Percentiles rank a stretch among this genome's conserved stretches.
These are phyloP conservation scores for Aureobasidium melanogenum DNA, from an alignment of 2,329 filamentous ascomycete species.

Conservation along the genomic window DNA sequence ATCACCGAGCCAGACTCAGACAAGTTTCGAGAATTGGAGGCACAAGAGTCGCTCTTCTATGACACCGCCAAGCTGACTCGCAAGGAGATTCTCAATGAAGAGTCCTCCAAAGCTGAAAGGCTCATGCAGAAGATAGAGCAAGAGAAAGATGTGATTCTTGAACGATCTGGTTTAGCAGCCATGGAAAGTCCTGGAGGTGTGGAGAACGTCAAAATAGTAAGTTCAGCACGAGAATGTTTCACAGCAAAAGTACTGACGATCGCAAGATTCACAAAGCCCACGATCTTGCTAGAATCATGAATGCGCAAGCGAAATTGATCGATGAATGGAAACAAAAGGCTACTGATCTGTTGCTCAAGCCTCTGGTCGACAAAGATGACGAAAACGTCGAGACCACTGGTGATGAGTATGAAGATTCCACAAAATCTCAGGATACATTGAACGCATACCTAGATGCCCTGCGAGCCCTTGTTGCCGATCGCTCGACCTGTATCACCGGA, in stretches of 20 bases:
- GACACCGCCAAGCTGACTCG: conserved; percentile 69
- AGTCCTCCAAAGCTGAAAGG: conserved; percentile 48
- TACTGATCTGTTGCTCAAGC: conserved; percentile 60
- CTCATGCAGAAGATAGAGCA: conserved; percentile 54
- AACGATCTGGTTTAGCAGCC: conserved; percentile 47
- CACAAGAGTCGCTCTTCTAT: conserved; percentile 63
- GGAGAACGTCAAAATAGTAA: conserved; percentile 57
- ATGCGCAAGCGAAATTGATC: conserved; percentile 62
- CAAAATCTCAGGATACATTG: conserved; percentile 78
- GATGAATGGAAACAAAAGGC: conserved; percentile 68
- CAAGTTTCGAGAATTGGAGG: conserved; percentile 57
- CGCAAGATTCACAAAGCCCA: conserved; percentile 49
- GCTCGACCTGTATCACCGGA: conserved; percentile 67
- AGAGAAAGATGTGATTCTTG: conserved; percentile 43
- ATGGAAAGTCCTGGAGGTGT: conserved; percentile 48
- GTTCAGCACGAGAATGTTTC: background rate
- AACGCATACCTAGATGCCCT: conserved; percentile 78
- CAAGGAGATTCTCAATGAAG: conserved; percentile 62
- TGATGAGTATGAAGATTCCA: conserved; percentile 82
- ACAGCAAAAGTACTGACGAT: background rate
- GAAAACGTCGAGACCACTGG: conserved; percentile 64
- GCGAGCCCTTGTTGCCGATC: conserved; percentile 67
- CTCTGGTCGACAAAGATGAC: conserved; percentile 76
- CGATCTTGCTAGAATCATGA: conserved; percentile 55
- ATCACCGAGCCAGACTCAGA: conserved; percentile 59